Evolutionary conservation across 768 basidiomycete species (phyloP).

Genomic region (Kwoniella mangroviensis): DNA sequence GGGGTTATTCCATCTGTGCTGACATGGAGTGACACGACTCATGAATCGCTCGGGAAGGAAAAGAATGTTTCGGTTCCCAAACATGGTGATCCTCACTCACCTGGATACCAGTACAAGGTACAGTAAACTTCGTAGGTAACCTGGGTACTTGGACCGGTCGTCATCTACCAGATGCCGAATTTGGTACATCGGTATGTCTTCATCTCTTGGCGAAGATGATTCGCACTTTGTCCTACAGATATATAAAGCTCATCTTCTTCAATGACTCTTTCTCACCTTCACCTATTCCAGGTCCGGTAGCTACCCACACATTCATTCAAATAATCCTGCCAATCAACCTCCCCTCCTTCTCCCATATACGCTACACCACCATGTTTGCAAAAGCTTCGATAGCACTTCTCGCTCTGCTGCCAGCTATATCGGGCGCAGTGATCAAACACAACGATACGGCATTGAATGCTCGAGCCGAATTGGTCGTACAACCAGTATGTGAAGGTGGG

Average conservation of each 20-base stretch:
- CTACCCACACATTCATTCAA: too few relatives aligned
- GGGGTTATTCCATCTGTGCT: too few relatives aligned
- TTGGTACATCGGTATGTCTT: not conserved
- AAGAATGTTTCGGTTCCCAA: too few relatives aligned
- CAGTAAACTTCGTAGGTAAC: not conserved
- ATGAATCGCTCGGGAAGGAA: too few relatives aligned
- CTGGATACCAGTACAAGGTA: not conserved
- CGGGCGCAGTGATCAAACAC: not conserved
- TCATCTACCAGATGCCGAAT: not conserved
- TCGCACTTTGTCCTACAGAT: too few relatives aligned
- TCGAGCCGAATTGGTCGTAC: not conserved
- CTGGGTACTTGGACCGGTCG: too few relatives aligned
- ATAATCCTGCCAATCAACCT: too few relatives aligned
- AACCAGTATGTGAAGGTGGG: not conserved
- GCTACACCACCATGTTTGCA: not conserved
- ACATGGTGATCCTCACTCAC: not conserved
- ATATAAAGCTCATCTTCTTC: too few relatives aligned
- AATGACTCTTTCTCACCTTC: too few relatives aligned
- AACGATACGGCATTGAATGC: not conserved
- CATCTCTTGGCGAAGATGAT: too few relatives aligned
- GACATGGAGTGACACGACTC: too few relatives aligned
- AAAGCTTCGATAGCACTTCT: not conserved
- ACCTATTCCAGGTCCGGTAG: too few relatives aligned
- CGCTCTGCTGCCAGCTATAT: not conserved
- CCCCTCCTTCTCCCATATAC: not conserved